Percentiles rank a stretch among this genome's conserved stretches.
phyloP scores from a whole-genome alignment of 192 early-diverging fungal species.

The Entomortierella parvispora region DNA sequence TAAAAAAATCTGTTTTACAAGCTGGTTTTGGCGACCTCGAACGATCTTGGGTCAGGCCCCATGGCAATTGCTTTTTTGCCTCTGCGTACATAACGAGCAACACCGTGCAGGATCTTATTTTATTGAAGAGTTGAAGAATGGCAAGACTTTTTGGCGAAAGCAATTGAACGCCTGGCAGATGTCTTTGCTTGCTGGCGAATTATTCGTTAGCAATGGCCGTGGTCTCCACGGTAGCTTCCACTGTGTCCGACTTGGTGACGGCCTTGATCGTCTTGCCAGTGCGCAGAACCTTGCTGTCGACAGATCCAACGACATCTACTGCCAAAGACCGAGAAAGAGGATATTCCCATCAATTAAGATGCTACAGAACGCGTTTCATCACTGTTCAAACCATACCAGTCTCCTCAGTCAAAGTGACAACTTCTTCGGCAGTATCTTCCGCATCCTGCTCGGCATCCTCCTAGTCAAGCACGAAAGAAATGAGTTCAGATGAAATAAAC shows the following conservation, averaged over 20 bases:
- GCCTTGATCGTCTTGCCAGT: slow-evolving; percentile 39
- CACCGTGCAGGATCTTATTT: too few species aligned
- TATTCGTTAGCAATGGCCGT: too few species aligned
- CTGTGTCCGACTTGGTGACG: background rate
- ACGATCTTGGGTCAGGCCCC: too few species aligned
- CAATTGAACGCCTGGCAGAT: too few species aligned
- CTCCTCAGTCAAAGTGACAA: slow-evolving; percentile 27
- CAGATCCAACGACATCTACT: slow-evolving; percentile 8
- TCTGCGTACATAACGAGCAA: too few species aligned
- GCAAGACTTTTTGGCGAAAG: too few species aligned
- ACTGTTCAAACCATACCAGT: slow-evolving; percentile 17
- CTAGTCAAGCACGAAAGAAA: background rate
- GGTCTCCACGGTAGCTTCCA: background rate
- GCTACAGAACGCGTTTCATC: background rate
- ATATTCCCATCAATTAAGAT: background rate
- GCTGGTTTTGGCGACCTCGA: too few species aligned
- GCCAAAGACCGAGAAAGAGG: background rate
- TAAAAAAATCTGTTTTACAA: too few species aligned
- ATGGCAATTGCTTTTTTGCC: too few species aligned
- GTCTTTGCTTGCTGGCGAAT: too few species aligned
- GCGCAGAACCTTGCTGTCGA: slow-evolving; percentile 35
- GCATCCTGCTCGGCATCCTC: slow-evolving; percentile 21
- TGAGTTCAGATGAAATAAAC: background rate
- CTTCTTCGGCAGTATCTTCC: slow-evolving; percentile 15
- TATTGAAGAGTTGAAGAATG: too few species aligned